Evolutionary conservation across 2,329 filamentous ascomycete genomes (phyloP).

Genomic region (Xylaria sp.): DNA sequence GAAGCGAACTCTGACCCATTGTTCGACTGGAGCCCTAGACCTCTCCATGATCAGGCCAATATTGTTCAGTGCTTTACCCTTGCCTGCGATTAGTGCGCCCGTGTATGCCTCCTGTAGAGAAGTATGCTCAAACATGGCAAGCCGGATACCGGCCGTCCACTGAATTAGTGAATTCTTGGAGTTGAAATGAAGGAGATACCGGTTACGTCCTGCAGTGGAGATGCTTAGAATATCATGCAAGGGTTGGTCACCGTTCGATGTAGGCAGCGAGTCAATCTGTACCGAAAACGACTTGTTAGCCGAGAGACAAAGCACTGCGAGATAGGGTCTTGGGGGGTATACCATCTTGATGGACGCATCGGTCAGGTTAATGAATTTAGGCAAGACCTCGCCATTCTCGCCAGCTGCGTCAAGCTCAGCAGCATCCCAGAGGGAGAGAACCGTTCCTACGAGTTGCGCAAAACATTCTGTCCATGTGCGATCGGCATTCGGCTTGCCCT

Average conservation of each 20-base stretch:
- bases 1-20: conserved; percentile 93
- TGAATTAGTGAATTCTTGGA: conserved; percentile 88
- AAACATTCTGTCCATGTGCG: conserved; percentile 95
- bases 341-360: conserved; percentile 99
- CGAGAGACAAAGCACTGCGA: neutral
- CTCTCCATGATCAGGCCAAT: conserved; percentile 86
- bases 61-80: conserved; percentile 83
- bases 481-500: conserved; percentile 79
- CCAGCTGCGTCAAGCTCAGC: conserved; percentile 83
- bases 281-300: conserved; percentile 15
- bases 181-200: conserved; percentile 94
- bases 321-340: conserved; percentile 21
- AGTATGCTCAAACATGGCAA: conserved; percentile 91
- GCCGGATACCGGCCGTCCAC: conserved; percentile 90
- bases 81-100: conserved; percentile 88
- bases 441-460: conserved; percentile 90
- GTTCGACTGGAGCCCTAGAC: conserved; percentile 69
- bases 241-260: conserved; percentile 69
- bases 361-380: conserved; percentile 92
- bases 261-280: conserved; percentile 83
- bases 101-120: conserved; percentile 95
- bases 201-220: conserved; percentile 90
- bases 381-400: conserved; percentile 76
- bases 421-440: conserved; percentile 93
- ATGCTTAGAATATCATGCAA: conserved; percentile 93